Evolutionary conservation across 2,329 filamentous ascomycete genomes (phyloP).

Genomic region (Coniochaeta prunicola): DNA sequence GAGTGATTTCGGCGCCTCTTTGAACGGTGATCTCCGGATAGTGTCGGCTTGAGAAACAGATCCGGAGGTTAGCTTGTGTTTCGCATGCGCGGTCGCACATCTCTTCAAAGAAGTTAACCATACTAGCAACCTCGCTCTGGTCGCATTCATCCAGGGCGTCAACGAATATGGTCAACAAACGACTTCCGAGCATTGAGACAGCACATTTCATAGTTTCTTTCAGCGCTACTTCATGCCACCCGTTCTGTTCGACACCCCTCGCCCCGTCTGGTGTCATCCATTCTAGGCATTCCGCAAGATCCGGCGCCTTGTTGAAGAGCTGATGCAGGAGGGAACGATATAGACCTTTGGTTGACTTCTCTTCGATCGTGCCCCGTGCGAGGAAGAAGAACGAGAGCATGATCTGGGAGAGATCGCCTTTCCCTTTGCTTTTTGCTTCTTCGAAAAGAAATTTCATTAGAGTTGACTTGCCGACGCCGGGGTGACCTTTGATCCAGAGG

Average conservation of each 20-base stretch:
- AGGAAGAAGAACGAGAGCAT: conserved; percentile 3
- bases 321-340: not conserved
- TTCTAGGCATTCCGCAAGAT: not conserved
- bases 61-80: conserved; percentile 8
- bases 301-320: not conserved
- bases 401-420: conserved; percentile 1
- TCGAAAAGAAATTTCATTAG: conserved; percentile 30
- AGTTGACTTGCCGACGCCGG: conserved; percentile 33
- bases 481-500: conserved; percentile 36
- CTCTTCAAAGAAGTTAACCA: conserved; percentile 31
- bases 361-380: not conserved
- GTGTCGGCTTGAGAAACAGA: conserved; percentile 35
- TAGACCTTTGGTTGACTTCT: not conserved
- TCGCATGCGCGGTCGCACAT: conserved; percentile 19
- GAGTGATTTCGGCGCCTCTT: conserved; percentile 13
- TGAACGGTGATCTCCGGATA: conserved; percentile 30
- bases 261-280: not conserved
- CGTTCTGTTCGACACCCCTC: not conserved
- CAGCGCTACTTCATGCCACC: conserved; percentile 6
- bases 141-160: conserved; percentile 41
- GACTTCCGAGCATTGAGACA: not conserved
- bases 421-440: not conserved
- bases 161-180: conserved; percentile 2
- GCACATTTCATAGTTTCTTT: conserved; percentile 3
- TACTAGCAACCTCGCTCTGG: conserved; percentile 28